Evolutionary conservation across 2,329 filamentous ascomycete species (phyloP).

Genomic region (Aspergillus caelatus): DNA sequence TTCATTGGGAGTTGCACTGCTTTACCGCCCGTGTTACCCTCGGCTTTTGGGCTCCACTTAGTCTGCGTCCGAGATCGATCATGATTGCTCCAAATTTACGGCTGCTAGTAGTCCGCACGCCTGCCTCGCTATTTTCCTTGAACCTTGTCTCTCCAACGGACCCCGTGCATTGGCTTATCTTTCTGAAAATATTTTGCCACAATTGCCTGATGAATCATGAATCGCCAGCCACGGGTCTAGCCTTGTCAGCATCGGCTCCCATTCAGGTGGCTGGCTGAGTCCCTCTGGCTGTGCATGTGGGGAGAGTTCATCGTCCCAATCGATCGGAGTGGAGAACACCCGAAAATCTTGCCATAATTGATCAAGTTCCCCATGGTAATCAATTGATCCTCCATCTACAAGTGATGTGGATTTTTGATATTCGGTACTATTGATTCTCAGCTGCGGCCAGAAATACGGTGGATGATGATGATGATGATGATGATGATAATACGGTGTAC

Average conservation of each 20-base stretch:
- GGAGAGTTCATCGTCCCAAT: neutral
- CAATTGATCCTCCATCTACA: neutral
- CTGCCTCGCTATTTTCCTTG: slow-evolving; percentile 6
- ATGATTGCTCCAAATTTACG: slow-evolving; percentile 13
- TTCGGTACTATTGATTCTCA: neutral
- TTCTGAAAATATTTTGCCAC: neutral
- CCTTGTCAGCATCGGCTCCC: neutral
- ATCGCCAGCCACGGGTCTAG: slow-evolving; percentile 2
- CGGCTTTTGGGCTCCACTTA: slow-evolving; percentile 2
- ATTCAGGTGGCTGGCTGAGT: neutral
- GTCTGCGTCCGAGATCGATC: slow-evolving; percentile 1
- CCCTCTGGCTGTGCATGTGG: neutral
- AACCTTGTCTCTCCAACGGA: neutral
- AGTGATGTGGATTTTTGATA: neutral
- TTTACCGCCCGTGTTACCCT: slow-evolving; percentile 2
- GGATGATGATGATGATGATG: neutral
- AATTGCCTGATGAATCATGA: neutral
- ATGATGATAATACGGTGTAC: neutral
- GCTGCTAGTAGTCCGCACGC: neutral
- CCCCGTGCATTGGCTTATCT: neutral
- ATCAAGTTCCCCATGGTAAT: neutral
- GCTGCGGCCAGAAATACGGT: neutral
- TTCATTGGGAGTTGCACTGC: slow-evolving; percentile 17
- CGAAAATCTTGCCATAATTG: neutral
- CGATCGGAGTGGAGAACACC: slow-evolving; percentile 6